Conservation (phyloP, 2,329 filamentous ascomycete species). For the Botrytis cinerea region DNA sequence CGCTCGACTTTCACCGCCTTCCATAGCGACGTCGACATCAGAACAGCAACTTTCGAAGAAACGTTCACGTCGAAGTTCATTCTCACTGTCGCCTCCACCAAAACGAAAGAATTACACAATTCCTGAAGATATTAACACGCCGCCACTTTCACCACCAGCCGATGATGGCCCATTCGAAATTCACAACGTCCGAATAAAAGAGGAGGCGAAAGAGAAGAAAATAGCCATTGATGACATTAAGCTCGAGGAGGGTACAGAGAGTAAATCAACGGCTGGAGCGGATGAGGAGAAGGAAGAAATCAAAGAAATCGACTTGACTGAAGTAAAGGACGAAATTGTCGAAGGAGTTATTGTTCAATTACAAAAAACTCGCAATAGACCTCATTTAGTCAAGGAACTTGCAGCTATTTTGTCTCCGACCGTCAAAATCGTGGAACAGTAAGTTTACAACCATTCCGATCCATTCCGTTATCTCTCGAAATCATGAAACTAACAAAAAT, state of each 20-base stretch:
- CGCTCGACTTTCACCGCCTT: slow-evolving; percentile 43
- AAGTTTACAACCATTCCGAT: slow-evolving; percentile 47
- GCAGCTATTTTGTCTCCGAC: slow-evolving; percentile 74
- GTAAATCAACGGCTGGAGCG: slow-evolving; percentile 28
- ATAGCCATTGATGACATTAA: background rate
- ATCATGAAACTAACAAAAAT: slow-evolving; percentile 36
- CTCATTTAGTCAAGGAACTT: slow-evolving; percentile 92
- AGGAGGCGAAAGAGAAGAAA: background rate
- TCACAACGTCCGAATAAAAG: background rate
- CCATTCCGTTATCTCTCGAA: slow-evolving; percentile 29
- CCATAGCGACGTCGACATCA: slow-evolving; percentile 30
- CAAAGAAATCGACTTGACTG: slow-evolving; percentile 72
- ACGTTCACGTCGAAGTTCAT: slow-evolving; percentile 65
- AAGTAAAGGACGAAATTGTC: slow-evolving; percentile 93
- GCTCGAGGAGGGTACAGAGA: background rate
- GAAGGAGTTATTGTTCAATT: slow-evolving; percentile 86
- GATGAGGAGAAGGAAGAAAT: slow-evolving; percentile 34
- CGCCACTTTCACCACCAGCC: slow-evolving; percentile 71
- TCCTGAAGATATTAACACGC: slow-evolving; percentile 53
- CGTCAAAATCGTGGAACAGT: slow-evolving; percentile 89
- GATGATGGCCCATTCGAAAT: slow-evolving; percentile 36
- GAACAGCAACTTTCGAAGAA: slow-evolving; percentile 62
- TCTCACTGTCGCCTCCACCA: slow-evolving; percentile 48
- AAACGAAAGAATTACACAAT: slow-evolving; percentile 34
- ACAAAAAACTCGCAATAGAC: slow-evolving; percentile 85